These are phyloP conservation scores for Parsonsia alboflavescens DNA, from an alignment of 257 asterid genomes.

Conservation along the genomic window DNA sequence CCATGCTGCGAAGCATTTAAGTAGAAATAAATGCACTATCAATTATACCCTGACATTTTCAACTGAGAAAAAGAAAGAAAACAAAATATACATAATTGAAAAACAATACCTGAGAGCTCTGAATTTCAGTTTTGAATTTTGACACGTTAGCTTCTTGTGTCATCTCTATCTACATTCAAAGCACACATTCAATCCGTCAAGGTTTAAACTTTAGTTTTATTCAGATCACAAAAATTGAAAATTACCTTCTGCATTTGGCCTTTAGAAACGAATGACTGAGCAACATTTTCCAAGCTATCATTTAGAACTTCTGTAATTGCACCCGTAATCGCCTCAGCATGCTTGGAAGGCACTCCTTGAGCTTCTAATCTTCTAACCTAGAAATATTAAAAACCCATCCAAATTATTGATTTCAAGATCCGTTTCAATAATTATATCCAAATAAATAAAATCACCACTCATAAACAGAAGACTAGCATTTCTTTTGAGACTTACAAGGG, in stretches of 20 bases:
- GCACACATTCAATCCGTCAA: not conserved
- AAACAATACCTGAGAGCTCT: conserved; percentile 71
- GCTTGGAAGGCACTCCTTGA: conserved; percentile 75
- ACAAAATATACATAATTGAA: not conserved
- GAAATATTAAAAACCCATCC: conserved; percentile 1
- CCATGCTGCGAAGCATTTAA: not conserved
- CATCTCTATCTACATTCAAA: conserved; percentile 61
- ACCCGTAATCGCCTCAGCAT: conserved; percentile 84
- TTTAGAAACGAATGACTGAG: conserved; percentile 73
- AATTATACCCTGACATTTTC: too few species aligned
- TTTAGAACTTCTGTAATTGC: conserved; percentile 66
- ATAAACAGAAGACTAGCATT: not conserved
- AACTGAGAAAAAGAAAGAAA: too few species aligned
- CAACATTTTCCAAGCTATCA: conserved; percentile 70
- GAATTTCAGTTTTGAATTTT: conserved; percentile 75
- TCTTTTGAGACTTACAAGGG: conserved; percentile 45
- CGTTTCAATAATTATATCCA: conserved; percentile 5
- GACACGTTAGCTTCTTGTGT: conserved; percentile 69
- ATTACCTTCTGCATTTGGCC: conserved; percentile 66
- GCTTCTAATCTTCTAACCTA: conserved; percentile 85
- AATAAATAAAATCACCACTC: not conserved
- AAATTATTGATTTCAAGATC: not conserved
- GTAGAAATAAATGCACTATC: too few species aligned
- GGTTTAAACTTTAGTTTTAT: not conserved
- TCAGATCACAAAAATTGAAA: not conserved